phyloP scores from a whole-genome alignment of 106 monocot species.

The Dendrobium officinale region DNA sequence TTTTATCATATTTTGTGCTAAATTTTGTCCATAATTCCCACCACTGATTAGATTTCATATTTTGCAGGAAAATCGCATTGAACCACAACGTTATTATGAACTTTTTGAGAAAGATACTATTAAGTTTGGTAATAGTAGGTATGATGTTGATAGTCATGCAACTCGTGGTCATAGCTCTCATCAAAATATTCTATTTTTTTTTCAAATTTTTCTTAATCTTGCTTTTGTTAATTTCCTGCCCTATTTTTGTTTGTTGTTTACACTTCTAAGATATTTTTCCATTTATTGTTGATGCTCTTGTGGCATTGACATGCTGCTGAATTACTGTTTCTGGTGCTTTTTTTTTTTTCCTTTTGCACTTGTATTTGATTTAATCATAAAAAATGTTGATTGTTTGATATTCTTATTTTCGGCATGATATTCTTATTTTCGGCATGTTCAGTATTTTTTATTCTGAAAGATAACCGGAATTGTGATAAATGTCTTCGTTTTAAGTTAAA shows the following conservation, averaged over 20 bases:
- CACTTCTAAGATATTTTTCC: background rate
- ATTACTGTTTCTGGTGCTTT: background rate
- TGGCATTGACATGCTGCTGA: background rate
- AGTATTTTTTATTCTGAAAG: background rate
- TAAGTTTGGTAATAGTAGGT: constrained; percentile 98
- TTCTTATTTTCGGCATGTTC: background rate
- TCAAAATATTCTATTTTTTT: background rate
- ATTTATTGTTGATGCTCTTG: background rate
- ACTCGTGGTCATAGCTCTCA: background rate
- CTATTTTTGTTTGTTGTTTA: background rate
- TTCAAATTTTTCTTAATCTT: background rate
- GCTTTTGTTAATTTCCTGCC: background rate
- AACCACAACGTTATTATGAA: constrained; percentile 93
- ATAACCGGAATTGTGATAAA: no score
- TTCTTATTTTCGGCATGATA: background rate
- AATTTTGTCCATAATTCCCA: background rate
- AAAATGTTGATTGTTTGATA: background rate
- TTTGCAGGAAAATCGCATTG: constrained; percentile 46
- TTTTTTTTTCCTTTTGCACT: background rate
- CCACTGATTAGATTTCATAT: background rate
- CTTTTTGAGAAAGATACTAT: constrained; percentile 93
- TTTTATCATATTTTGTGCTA: background rate
- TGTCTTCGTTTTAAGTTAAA: no score
- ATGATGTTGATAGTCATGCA: constrained; percentile 16
- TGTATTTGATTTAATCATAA: background rate